These are phyloP conservation scores for Podosphaera aphanis DNA, from an alignment of 2,329 filamentous ascomycete genomes.

Conservation along the genomic window DNA sequence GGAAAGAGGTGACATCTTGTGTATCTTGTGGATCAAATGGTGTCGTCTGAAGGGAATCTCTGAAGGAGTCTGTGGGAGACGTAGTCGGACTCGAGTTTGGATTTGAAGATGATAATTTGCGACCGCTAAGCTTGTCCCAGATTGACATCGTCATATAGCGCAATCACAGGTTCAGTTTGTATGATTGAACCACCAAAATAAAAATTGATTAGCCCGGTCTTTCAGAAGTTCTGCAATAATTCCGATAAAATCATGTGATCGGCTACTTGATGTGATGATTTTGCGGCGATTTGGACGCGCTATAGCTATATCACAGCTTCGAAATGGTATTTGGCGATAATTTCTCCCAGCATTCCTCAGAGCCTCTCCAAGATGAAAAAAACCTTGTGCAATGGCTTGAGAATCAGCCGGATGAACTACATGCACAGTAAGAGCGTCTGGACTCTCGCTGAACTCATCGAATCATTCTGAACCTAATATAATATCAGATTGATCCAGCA, in stretches of 20 bases:
- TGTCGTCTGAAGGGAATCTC: constrained; percentile 25
- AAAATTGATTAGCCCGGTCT: too few relatives aligned
- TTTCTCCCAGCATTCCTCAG: too few relatives aligned
- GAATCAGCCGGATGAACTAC: constrained; percentile 16
- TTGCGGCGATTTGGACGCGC: too few relatives aligned
- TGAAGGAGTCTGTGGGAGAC: constrained; percentile 5
- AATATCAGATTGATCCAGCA: constrained; percentile 3
- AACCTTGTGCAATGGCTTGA: constrained; percentile 21
- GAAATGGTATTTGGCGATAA: too few relatives aligned
- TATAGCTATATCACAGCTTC: not conserved
- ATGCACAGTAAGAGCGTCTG: constrained; percentile 17
- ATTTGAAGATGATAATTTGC: constrained; percentile 15
- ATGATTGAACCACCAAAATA: too few relatives aligned
- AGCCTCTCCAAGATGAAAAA: constrained; percentile 6
- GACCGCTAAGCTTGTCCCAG: constrained; percentile 18
- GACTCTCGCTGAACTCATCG: too few relatives aligned
- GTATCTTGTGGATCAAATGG: constrained; percentile 49
- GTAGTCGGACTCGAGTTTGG: constrained; percentile 5
- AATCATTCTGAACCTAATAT: constrained; percentile 1
- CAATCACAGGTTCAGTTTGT: too few relatives aligned
- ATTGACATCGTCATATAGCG: constrained; percentile 15
- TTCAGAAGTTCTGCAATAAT: too few relatives aligned
- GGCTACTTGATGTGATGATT: too few relatives aligned
- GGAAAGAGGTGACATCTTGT: constrained; percentile 69
- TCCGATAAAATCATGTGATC: not conserved